Conservation (phyloP, 192 early-diverging fungal species). For the Podila minutissima region DNA sequence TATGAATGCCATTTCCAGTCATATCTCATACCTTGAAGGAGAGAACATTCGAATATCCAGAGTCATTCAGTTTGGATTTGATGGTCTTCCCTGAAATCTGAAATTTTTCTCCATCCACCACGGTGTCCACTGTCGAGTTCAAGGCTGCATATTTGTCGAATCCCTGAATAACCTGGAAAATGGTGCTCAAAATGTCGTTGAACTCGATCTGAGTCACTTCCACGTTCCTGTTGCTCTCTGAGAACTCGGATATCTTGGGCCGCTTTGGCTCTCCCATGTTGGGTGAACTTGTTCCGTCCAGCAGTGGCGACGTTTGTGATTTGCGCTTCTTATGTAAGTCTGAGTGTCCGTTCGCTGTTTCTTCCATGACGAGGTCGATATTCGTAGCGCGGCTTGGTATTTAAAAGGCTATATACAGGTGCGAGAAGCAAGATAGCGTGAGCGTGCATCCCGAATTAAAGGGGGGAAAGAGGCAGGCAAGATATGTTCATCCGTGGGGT, state of each 20-base stretch:
- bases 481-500: no score
- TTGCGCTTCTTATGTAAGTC: conserved; percentile 33
- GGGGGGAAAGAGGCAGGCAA: no score
- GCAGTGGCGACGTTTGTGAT: conserved; percentile 35
- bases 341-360: not conserved
- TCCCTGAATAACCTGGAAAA: conserved; percentile 22
- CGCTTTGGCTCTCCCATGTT: conserved; percentile 25
- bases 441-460: no score
- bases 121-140: not conserved
- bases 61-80: conserved; percentile 21
- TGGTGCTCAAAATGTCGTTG: conserved; percentile 23
- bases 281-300: conserved; percentile 23
- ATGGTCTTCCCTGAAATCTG: conserved; percentile 13
- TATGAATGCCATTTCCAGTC: not conserved
- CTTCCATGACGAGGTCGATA: conserved; percentile 6
- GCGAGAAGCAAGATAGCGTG: no score
- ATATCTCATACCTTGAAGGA: conserved; percentile 28
- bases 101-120: conserved; percentile 18
- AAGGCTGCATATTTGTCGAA: conserved; percentile 25
- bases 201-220: conserved; percentile 41
- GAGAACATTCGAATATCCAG: conserved; percentile 18
- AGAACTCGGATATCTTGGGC: conserved; percentile 29
- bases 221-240: conserved; percentile 17
- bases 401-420: not conserved
- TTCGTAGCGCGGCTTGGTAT: not conserved